Percentiles rank a stretch among this genome's conserved stretches.
Evolutionary conservation across 257 asterid species (phyloP).

Genomic region (Eucommia ulmoides): DNA sequence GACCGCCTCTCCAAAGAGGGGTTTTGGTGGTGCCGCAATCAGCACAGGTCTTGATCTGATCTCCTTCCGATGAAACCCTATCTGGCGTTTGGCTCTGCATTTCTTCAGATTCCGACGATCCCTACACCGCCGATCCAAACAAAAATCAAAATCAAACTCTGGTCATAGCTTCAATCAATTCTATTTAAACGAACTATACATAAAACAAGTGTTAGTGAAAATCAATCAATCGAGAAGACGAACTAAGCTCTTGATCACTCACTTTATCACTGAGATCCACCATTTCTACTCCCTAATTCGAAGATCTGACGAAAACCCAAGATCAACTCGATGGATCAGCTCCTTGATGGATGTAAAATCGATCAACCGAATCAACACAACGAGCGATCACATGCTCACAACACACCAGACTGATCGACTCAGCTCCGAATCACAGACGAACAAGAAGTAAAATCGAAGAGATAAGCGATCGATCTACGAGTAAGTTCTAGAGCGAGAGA

Average conservation of each 20-base stretch:
- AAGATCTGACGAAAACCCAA: conserved; percentile 15
- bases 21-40: too few species aligned
- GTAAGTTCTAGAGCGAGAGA: background rate
- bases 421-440: background rate
- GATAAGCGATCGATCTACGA: background rate
- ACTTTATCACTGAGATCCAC: conserved; percentile 87
- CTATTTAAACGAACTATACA: too few species aligned
- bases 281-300: conserved; percentile 8
- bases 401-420: conserved; percentile 2
- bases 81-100: too few species aligned
- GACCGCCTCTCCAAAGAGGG: too few species aligned
- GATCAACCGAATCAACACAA: background rate
- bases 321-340: conserved; percentile 1
- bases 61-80: too few species aligned
- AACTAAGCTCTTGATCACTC: conserved; percentile 30
- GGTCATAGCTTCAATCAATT: too few species aligned
- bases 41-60: too few species aligned
- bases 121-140: too few species aligned
- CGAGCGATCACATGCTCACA: conserved; percentile 12
- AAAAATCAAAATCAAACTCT: too few species aligned
- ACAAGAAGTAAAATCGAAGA: background rate
- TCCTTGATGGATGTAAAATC: conserved; percentile 8
- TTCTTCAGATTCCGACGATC: too few species aligned
- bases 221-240: too few species aligned
- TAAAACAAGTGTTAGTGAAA: too few species aligned